These are phyloP conservation scores for Medicago arabica DNA, from an alignment of 306 rosid genomes.

Conservation along the genomic window DNA sequence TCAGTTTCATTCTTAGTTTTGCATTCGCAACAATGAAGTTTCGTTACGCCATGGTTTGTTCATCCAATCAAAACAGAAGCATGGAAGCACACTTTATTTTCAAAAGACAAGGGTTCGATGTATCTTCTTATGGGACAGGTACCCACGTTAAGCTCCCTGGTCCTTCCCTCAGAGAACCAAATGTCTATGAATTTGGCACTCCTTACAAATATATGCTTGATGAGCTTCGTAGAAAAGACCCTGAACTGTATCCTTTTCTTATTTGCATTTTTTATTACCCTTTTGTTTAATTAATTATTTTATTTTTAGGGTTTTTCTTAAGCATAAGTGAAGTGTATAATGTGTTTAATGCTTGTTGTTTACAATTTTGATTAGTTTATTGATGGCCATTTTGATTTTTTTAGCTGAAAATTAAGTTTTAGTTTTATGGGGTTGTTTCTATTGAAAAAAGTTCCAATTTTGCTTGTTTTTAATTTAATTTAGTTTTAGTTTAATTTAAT, in stretches of 20 bases:
- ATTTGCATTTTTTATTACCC: neutral
- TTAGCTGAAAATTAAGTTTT: too few species aligned
- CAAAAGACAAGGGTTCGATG: slow-evolving; percentile 85
- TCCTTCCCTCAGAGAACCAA: slow-evolving; percentile 95
- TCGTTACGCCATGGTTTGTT: slow-evolving; percentile 92
- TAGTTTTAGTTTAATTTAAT: too few species aligned
- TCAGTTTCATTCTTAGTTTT: too few species aligned
- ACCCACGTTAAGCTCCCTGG: slow-evolving; percentile 98
- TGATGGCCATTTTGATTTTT: too few species aligned
- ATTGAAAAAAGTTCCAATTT: too few species aligned
- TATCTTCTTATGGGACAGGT: slow-evolving; percentile 87
- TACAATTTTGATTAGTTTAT: neutral
- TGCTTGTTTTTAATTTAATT: too few species aligned
- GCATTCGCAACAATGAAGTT: slow-evolving; percentile 49
- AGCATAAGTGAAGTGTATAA: too few species aligned
- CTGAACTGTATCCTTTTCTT: slow-evolving; percentile 75
- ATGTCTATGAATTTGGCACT: slow-evolving; percentile 92
- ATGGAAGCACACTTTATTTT: slow-evolving; percentile 94
- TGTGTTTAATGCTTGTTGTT: neutral
- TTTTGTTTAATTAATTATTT: neutral
- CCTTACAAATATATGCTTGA: slow-evolving; percentile 92
- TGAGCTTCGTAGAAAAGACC: slow-evolving; percentile 87
- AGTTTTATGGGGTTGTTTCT: too few species aligned
- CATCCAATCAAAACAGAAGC: slow-evolving; percentile 95
- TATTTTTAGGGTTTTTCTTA: too few species aligned